phyloP scores from a whole-genome alignment of 805 yeast species.

The Zygosaccharomyces pseudorouxii region DNA sequence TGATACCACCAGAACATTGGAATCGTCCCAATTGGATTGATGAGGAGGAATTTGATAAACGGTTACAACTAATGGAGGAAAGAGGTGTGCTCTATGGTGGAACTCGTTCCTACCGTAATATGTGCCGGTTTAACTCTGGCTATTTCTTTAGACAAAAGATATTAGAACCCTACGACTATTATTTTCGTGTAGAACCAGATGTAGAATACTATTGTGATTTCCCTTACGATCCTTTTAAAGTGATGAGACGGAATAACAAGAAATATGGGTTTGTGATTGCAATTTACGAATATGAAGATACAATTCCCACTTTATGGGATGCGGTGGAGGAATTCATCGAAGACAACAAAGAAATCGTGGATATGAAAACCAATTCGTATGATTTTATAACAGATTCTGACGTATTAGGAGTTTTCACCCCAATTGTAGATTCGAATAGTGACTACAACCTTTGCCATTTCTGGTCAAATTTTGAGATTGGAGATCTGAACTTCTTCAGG shows the following conservation, averaged over 20 bases:
- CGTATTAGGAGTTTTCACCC: conserved; percentile 40
- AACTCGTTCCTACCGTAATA: conserved; percentile 71
- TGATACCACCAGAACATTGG: conserved; percentile 71
- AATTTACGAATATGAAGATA: conserved; percentile 73
- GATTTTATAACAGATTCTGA: conserved; percentile 49
- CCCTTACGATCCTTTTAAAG: conserved; percentile 75
- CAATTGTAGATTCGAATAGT: conserved; percentile 44
- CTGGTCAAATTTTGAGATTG: conserved; percentile 86
- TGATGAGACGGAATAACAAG: conserved; percentile 70
- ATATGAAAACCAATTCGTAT: conserved; percentile 28
- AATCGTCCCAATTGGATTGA: conserved; percentile 69
- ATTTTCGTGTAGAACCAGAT: conserved; percentile 94
- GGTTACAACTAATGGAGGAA: conserved; percentile 42
- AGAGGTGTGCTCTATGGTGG: conserved; percentile 58
- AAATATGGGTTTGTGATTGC: conserved; percentile 85
- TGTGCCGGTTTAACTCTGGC: conserved; percentile 95
- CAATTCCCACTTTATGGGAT: conserved; percentile 83
- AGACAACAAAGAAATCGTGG: conserved; percentile 50
- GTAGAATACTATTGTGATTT: conserved; percentile 86
- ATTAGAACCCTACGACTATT: conserved; percentile 71
- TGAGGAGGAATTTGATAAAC: conserved; percentile 45
- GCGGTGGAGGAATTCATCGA: conserved; percentile 58
- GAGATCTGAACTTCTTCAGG: conserved; percentile 64
- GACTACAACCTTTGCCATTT: conserved; percentile 77
- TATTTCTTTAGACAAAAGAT: conserved; percentile 78